A percentile compares a stretch with the other conserved stretches of the same genome.
phyloP scores from a whole-genome alignment of 2,329 filamentous ascomycete species.

The Fusarium concolor region DNA sequence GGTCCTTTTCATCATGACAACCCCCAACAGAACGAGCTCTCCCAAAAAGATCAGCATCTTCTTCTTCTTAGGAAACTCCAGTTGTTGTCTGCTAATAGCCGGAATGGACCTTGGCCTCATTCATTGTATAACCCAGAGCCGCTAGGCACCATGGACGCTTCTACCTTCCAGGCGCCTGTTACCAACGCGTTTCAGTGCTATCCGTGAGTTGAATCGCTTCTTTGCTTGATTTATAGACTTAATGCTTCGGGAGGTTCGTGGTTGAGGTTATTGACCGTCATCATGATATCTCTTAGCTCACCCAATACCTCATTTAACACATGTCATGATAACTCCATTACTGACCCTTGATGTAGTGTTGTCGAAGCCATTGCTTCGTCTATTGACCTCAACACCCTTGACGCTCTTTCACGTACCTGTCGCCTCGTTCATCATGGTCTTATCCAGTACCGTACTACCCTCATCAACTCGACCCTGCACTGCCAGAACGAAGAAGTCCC shows the following conservation, averaged over 20 bases:
- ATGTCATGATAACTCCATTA: constrained; percentile 28
- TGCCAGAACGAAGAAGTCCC: constrained; percentile 77
- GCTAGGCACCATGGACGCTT: constrained; percentile 42
- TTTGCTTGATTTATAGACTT: not conserved
- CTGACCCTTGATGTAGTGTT: constrained; percentile 67
- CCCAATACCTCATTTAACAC: not conserved
- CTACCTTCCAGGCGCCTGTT: constrained; percentile 42
- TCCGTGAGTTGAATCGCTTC: constrained; percentile 39
- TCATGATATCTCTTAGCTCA: constrained; percentile 30
- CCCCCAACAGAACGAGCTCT: constrained; percentile 32
- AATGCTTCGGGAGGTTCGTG: constrained; percentile 12
- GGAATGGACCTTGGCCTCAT: constrained; percentile 47
- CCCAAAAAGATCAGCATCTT: constrained; percentile 45
- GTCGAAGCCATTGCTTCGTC: constrained; percentile 78
- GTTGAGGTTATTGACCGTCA: not conserved
- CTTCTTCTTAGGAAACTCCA: constrained; percentile 45
- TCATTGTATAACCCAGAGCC: constrained; percentile 42
- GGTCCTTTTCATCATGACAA: constrained; percentile 42
- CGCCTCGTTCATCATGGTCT: constrained; percentile 82
- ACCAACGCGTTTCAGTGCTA: constrained; percentile 46
- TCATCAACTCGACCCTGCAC: constrained; percentile 80
- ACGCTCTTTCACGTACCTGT: constrained; percentile 85
- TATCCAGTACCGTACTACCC: constrained; percentile 79
- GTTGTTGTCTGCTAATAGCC: constrained; percentile 39
- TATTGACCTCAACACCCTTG: constrained; percentile 88